Evolutionary conservation across 2,329 filamentous ascomycete species (phyloP), one percentile per base, ranked within the genome.

Genomic region (Microdochium paspali): DNA sequence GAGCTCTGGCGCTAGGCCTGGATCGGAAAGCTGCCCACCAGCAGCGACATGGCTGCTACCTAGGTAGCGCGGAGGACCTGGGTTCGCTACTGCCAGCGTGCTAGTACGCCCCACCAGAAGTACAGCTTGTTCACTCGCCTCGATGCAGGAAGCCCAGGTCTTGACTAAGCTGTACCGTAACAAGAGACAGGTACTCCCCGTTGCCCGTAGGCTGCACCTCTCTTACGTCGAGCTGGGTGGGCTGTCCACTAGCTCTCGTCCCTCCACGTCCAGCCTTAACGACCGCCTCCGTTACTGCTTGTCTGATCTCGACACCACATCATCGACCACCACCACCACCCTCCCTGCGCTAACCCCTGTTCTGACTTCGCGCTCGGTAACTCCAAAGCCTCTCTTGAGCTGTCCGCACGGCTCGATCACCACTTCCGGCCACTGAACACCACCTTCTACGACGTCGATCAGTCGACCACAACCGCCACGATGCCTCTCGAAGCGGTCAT

Each of bases 401-500:
- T 32, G 30, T 35, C 49, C 21, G 28, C 43, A 26, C 39, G 46
- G 12, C 10, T 42, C 26, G 23, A 28, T 25, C 26, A 46, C 40
- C 24, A 43, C 20, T 50, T n/a, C 46, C 32, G 23, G 13, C 26
- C 42, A 43, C 28, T 47, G 28, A 50, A 47, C 31, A 40, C 24
- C 24, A 48, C 13, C 30, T 48, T 55, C 44, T 44, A 50, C 52
- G 53, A n/a, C 40, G 44, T 24, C 48, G 35, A 21, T 26, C 35
- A 25, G 24, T 45, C 21, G 49, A 50, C 40, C 45, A 24, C 44
- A 54, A 60, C 67, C 67, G 70, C 67, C 82, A 90, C 77, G 64
- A 98, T 98, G 93, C 87, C 85, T 71, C 84, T 98, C 70, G 93
- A 98, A 83, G 94, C 93, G 73, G 94, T 95, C 54, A 97, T 98